Conservation (phyloP, 768 basidiomycete species). For the Coprinopsis sp. region DNA sequence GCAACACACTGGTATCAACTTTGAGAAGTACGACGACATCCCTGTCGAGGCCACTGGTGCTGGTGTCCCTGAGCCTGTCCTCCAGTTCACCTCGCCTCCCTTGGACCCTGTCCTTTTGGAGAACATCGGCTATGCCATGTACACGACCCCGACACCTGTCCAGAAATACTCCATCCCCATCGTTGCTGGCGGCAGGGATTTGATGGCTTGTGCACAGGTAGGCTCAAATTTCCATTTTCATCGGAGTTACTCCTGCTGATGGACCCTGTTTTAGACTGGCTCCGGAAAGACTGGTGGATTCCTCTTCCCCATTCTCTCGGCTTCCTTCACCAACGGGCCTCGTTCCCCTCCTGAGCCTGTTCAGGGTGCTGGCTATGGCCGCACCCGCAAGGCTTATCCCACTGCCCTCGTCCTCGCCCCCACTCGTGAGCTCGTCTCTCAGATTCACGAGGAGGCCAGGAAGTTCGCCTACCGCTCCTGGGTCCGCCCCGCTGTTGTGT, state of each 20-base stretch:
- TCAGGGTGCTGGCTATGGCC: conserved; percentile 48
- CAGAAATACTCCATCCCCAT: conserved; percentile 99
- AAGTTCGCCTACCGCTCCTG: conserved; percentile 99
- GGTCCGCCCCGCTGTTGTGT: conserved; percentile 98
- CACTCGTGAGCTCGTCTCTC: conserved; percentile 96
- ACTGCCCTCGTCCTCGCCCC: conserved; percentile 97
- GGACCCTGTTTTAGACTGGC: conserved; percentile 66
- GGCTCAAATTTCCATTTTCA: conserved; percentile 20
- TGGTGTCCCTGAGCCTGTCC: conserved; percentile 94
- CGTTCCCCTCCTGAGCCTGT: conserved; percentile 57
- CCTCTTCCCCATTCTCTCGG: conserved; percentile 97
- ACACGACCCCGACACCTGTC: conserved; percentile 94
- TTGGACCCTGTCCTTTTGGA: conserved; percentile 91
- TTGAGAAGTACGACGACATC: conserved; percentile 99
- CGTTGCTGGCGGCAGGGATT: conserved; percentile 81
- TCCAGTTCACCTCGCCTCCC: conserved; percentile 80
- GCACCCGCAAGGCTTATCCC: conserved; percentile 87
- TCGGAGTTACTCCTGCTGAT: conserved; percentile 15
- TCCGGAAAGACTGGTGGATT: conserved; percentile 99
- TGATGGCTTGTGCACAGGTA: conserved; percentile 95
- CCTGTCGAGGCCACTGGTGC: conserved; percentile 98
- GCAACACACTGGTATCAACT: conserved; percentile 97
- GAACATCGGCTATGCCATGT: conserved; percentile 90
- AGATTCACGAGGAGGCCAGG: conserved; percentile 98
- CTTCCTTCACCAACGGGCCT: conserved; percentile 84